Evolutionary conservation across 176 grass and related monocot species (phyloP).

Genomic region (Raddia distichophylla): DNA sequence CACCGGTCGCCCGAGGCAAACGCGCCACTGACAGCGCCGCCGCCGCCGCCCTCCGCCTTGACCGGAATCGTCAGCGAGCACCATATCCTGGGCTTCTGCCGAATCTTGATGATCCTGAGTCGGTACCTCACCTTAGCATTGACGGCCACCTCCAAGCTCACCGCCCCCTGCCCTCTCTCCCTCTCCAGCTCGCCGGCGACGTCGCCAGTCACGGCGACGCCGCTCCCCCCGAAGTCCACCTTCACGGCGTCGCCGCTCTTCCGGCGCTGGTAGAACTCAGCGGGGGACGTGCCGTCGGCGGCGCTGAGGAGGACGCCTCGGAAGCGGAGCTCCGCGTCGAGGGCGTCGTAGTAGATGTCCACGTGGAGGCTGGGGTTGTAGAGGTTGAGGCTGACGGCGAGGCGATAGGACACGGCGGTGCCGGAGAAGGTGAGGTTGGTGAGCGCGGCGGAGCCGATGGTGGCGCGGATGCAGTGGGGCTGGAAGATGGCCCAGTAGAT

Average conservation of each 20-base stretch:
- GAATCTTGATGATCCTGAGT: conserved; percentile 13
- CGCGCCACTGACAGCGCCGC: background rate
- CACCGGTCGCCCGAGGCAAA: background rate
- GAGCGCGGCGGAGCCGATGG: conserved; percentile 51
- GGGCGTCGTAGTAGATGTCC: conserved; percentile 69
- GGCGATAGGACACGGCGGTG: conserved; percentile 44
- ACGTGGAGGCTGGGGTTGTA: conserved; percentile 66
- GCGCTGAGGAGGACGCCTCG: conserved; percentile 38
- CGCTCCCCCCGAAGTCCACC: conserved; percentile 38
- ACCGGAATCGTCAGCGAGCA: conserved; percentile 24
- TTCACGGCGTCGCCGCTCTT: conserved; percentile 33
- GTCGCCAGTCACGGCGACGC: conserved; percentile 12
- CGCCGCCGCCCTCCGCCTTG: background rate
- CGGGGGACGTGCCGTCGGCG: conserved; percentile 36
- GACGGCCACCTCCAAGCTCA: conserved; percentile 21
- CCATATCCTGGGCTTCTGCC: conserved; percentile 15
- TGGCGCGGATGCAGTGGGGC: conserved; percentile 53
- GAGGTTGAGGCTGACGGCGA: conserved; percentile 47
- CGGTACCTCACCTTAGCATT: conserved; percentile 30
- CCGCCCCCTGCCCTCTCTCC: background rate
- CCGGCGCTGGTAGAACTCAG: conserved; percentile 49
- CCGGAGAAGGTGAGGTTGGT: conserved; percentile 50
- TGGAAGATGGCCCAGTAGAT: conserved; percentile 57
- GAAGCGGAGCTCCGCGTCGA: conserved; percentile 44
- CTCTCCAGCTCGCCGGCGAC: background rate